Base-by-base conservation (phyloP, 1,139 yeast genomes). In the Taiozyma sp. region DNA sequence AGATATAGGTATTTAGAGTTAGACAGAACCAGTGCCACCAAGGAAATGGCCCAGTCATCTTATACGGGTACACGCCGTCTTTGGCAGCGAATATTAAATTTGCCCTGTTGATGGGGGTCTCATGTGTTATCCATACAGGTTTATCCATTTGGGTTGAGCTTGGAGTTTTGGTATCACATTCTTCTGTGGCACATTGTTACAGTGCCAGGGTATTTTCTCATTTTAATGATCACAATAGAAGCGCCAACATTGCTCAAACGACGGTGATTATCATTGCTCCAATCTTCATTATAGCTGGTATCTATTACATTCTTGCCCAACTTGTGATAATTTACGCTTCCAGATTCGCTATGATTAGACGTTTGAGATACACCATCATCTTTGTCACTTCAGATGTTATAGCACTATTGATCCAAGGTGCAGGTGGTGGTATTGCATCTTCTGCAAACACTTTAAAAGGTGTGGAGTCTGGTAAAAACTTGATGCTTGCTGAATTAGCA, bases 221-320 rank as follows among this genome's bases (percentile, higher is more conserved):
- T 48, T 69, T 71, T 53, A 67, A 77, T 55, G 48, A 46, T 1
- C 42, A 53, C 14, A 64, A 69, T 46, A 56, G 70, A 48, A 65
- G 75, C 52, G 71, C 71, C 46, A 89, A 74, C 63, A 67, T 88
- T 50, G 68, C 83, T 55, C 96, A 90, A 67, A 79, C 82, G 56
- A 78, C 84, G 47, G 72, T 85, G 53, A 71, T 89, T 54, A 88
- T 96, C 0, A 70, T 90, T 48, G 93, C 90, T 0, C 97, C 97
- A 0, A 93, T 93, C 8, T 89, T 91, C 65, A 75, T 88, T 49
- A 87, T 88, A 89, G 97, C 87, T 4, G 97, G 96, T 6, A 74
- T 90, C 9, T 90, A 90, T 68, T 87, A 80, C 61, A 69, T 85
- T 47, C 74, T 89, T 60, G 95, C 90, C 4, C 89, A 88, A 66